Percentiles rank a stretch among this genome's conserved stretches.
Evolutionary conservation across 2,329 filamentous ascomycete genomes (phyloP).

Genomic region (Zymoseptoria tritici): DNA sequence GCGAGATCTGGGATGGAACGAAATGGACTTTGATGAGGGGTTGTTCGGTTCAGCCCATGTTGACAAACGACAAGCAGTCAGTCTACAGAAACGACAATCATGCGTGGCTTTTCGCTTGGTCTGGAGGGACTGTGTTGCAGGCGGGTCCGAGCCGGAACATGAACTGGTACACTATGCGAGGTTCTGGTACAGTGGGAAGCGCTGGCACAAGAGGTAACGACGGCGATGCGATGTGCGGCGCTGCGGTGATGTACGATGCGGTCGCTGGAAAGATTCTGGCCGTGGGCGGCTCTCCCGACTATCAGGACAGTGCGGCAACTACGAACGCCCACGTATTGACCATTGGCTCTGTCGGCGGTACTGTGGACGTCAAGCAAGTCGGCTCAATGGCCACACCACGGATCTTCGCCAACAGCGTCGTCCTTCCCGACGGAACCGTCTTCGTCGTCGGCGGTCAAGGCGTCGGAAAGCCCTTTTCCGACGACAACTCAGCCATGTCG

Average conservation of each 20-base stretch:
- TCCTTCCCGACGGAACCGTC: conserved; percentile 29
- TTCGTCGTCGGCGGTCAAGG: conserved; percentile 28
- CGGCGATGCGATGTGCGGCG: conserved; percentile 49
- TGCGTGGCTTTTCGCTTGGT: conserved; percentile 47
- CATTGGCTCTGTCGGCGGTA: conserved; percentile 26
- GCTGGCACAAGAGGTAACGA: conserved; percentile 42
- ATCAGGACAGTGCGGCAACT: conserved; percentile 37
- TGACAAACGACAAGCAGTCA: conserved; percentile 34
- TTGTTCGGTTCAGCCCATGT: conserved; percentile 29
- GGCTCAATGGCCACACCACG: conserved; percentile 24
- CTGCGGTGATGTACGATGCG: conserved; percentile 49
- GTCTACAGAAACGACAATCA: conserved; percentile 46
- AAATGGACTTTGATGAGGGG: conserved; percentile 46
- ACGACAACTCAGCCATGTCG: conserved; percentile 13
- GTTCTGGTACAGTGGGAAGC: conserved; percentile 33
- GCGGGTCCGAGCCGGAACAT: conserved; percentile 48
- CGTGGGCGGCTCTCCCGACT: conserved; percentile 43
- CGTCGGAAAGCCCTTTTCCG: conserved; percentile 9
- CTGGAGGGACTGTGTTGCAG: conserved; percentile 38
- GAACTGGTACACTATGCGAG: conserved; percentile 50
- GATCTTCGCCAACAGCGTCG: conserved; percentile 20
- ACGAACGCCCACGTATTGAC: conserved; percentile 46
- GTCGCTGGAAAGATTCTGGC: conserved; percentile 49
- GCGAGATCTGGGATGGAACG: conserved; percentile 46
- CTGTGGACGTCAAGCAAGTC: neutral